Percentiles rank a stretch among this genome's conserved stretches.
Evolutionary conservation across 2,329 filamentous ascomycete species (phyloP).

Genomic region (Aaosphaeria arxii): DNA sequence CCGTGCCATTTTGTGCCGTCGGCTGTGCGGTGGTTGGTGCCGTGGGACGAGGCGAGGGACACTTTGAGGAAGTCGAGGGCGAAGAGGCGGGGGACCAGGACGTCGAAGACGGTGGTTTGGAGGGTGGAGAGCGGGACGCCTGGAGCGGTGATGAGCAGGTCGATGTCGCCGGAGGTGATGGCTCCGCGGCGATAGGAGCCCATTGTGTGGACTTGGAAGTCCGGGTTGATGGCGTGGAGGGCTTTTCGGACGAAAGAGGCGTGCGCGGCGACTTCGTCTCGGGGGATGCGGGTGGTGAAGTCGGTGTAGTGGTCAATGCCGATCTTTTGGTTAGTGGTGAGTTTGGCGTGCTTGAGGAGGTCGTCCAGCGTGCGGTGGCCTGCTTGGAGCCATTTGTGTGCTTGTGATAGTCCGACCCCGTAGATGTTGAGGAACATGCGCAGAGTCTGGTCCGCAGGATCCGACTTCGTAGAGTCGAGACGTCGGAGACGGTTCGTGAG

Average conservation of each 20-base stretch:
- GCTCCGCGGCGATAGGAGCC: constrained; percentile 85
- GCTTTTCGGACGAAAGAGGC: constrained; percentile 61
- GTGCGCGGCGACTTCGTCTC: constrained; percentile 70
- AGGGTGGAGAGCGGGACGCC: constrained; percentile 56
- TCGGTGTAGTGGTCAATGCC: constrained; percentile 80
- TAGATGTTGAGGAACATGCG: constrained; percentile 76
- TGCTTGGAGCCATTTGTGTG: constrained; percentile 71
- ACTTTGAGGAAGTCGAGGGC: constrained; percentile 64
- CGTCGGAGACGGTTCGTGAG: constrained; percentile 68
- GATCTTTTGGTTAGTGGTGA: constrained; percentile 69
- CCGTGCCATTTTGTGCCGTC: constrained; percentile 84
- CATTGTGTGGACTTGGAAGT: constrained; percentile 69
- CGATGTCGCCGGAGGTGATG: constrained; percentile 73
- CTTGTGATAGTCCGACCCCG: constrained; percentile 68
- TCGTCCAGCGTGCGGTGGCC: constrained; percentile 75
- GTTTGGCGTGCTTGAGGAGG: constrained; percentile 56
- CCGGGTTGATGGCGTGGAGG: constrained; percentile 59
- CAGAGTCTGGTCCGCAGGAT: constrained; percentile 64
- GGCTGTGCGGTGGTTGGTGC: constrained; percentile 35
- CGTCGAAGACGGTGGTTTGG: constrained; percentile 58
- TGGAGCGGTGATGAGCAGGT: constrained; percentile 74
- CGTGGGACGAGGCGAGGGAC: constrained; percentile 58
- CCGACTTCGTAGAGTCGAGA: constrained; percentile 66
- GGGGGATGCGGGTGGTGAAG: constrained; percentile 74
- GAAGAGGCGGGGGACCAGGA: constrained; percentile 62